Evolutionary conservation across 1,139 yeast species (phyloP), one percentile per base, ranked within the genome.

Genomic region (Wickerhamomyces sp.): DNA sequence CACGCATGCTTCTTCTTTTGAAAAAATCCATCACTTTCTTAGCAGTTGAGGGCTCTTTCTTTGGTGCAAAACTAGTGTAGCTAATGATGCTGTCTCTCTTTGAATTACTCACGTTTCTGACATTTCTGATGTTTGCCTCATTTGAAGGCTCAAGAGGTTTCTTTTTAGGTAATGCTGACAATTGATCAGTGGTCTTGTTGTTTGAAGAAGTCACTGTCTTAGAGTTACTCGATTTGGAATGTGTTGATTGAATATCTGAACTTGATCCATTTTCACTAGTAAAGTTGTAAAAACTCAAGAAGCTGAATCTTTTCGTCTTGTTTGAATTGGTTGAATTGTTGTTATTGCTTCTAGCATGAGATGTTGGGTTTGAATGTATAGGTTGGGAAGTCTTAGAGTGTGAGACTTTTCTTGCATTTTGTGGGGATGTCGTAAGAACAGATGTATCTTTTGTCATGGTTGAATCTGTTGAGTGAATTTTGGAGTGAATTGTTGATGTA

Each of bases 11-110:
- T 67, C 89, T 78, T 64, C 93, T 76, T 62, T 84, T 84, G 68
- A 85, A 84, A 62, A 85, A 85, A 62, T 85, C 91, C 79, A 85
- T 80, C 27, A 85, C 91, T 57, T 81, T 82, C 58, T 81, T 78
- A 13, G 91, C 88, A 3, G 91, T 84, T 45, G 90, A 81, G 33
- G 81, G 80, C 55, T 79, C 84, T 53, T 74, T 77, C 55, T 45
- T 57, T 31, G 48, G 53, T 30, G 55, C 60, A 40, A 57, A 57
- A 40, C 58, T 56, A 31, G 57, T 56, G 39, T 56, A 56, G 6
- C 51, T 57, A 33, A 54, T 53, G 2, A 47, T 46, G 2, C 56
- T 44, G 36, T 56, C 57, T 45, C 51, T 52, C 27, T 46, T 52
- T 32, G 56, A 35, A 10, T 27, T 41, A 27, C 30, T 34, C 9